Evolutionary conservation across 192 early-diverging fungal species (phyloP).

Genomic region (Coemansia asiatica): DNA sequence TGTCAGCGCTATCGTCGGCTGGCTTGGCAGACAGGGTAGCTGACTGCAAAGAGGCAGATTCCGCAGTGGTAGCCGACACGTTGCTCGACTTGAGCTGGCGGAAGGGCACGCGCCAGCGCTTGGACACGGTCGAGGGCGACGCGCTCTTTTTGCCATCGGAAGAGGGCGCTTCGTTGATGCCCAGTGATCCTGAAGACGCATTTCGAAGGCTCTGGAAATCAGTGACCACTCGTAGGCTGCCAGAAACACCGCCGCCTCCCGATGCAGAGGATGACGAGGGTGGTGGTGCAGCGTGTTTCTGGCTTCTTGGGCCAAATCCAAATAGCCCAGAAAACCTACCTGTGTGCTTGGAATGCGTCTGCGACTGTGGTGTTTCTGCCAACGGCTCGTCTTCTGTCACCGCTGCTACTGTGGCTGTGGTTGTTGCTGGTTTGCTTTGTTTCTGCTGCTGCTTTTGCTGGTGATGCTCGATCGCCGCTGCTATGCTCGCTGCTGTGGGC

Average conservation of each 20-base stretch:
- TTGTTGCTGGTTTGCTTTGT: neutral
- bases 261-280: neutral
- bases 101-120: constrained; percentile 52
- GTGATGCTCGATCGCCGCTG: constrained; percentile 50
- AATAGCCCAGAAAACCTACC: constrained; percentile 50
- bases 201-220: constrained; percentile 37
- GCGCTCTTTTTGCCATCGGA: constrained; percentile 35
- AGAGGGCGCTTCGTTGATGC: constrained; percentile 15
- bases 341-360: constrained; percentile 15
- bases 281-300: neutral
- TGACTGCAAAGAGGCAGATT: neutral
- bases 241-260: neutral
- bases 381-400: constrained; percentile 10
- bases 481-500: constrained; percentile 26
- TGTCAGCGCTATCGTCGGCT: neutral
- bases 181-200: neutral
- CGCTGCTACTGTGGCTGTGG: too few relatives aligned
- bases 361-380: neutral
- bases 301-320: constrained; percentile 39
- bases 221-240: constrained; percentile 37
- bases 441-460: constrained; percentile 38
- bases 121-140: constrained; percentile 31
- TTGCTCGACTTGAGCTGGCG: constrained; percentile 15
- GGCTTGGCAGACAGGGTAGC: neutral
- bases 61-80: neutral